Conservation (phyloP, 2,329 filamentous ascomycete genomes). For the Fusarium heterosporum region DNA sequence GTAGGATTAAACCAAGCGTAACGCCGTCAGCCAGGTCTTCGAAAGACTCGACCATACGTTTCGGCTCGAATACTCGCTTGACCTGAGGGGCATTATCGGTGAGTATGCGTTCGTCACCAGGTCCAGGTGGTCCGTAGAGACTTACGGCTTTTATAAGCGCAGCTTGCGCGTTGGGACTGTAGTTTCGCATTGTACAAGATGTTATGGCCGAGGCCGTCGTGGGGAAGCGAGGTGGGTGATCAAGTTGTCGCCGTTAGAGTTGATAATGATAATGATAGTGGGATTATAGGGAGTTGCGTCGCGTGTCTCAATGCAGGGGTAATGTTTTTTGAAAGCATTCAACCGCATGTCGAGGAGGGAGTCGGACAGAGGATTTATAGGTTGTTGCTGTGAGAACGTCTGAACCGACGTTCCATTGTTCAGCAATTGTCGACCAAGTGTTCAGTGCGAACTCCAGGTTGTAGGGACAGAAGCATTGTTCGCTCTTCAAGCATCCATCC, state of each 20-base stretch:
- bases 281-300: conserved; percentile 44
- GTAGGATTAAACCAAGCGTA: conserved; percentile 66
- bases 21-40: conserved; percentile 66
- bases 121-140: conserved; percentile 26
- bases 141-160: conserved; percentile 69
- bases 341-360: conserved; percentile 38
- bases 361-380: conserved; percentile 20
- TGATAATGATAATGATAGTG: conserved; percentile 22
- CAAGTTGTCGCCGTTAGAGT: conserved; percentile 20
- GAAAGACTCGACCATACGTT: conserved; percentile 61
- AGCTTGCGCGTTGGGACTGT: conserved; percentile 59
- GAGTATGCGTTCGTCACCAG: conserved; percentile 26
- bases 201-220: conserved; percentile 18
- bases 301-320: conserved; percentile 41
- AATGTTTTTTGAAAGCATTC: conserved; percentile 23
- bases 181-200: conserved; percentile 51
- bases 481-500: conserved; percentile 34
- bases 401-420: conserved; percentile 34
- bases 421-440: conserved; percentile 15
- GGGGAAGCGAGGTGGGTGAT: conserved; percentile 14
- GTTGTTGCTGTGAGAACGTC: conserved; percentile 23
- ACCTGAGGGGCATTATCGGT: conserved; percentile 42
- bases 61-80: conserved; percentile 58
- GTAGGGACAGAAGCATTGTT: conserved; percentile 29
- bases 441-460: conserved; percentile 34